Evolutionary conservation across 2,329 filamentous ascomycete species (phyloP).

Genomic region (Xylariaceae sp.): DNA sequence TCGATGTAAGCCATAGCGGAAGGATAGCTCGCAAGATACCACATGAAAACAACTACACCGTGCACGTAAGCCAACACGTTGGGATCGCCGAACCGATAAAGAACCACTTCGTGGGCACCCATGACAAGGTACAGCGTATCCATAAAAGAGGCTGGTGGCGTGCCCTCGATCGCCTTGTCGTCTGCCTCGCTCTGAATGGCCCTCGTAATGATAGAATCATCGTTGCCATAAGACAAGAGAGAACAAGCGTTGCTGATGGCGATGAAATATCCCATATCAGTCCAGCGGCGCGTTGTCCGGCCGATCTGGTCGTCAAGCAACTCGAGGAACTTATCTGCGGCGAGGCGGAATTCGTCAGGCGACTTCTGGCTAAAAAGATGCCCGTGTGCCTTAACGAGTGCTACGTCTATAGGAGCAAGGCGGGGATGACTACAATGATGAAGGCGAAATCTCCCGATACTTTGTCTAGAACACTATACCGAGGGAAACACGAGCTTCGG

Average conservation of each 20-base stretch:
- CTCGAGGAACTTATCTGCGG: constrained; percentile 46
- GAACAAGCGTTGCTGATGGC: constrained; percentile 51
- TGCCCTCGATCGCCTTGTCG: constrained; percentile 18
- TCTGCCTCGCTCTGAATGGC: constrained; percentile 29
- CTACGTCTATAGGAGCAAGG: constrained; percentile 47
- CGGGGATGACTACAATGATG: too few species aligned
- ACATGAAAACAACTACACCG: too few species aligned
- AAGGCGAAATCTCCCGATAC: too few species aligned
- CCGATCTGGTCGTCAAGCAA: constrained; percentile 56
- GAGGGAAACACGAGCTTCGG: too few species aligned
- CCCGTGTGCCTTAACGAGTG: constrained; percentile 60
- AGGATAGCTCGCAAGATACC: too few species aligned
- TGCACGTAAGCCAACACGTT: too few species aligned
- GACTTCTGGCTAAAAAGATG: constrained; percentile 55
- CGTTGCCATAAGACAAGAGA: constrained; percentile 48
- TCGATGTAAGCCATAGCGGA: too few species aligned
- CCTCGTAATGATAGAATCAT: constrained; percentile 43
- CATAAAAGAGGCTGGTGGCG: constrained; percentile 16
- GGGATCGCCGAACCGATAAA: too few species aligned
- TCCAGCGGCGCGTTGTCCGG: constrained; percentile 46
- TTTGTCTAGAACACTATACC: too few species aligned
- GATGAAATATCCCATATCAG: constrained; percentile 50
- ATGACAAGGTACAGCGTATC: constrained; percentile 19
- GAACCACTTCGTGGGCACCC: constrained; percentile 33
- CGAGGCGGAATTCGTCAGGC: constrained; percentile 43